Evolutionary conservation across 768 basidiomycete species (phyloP), one percentile per base, ranked within the genome.

Genomic region (Gymnopilus junonius): DNA sequence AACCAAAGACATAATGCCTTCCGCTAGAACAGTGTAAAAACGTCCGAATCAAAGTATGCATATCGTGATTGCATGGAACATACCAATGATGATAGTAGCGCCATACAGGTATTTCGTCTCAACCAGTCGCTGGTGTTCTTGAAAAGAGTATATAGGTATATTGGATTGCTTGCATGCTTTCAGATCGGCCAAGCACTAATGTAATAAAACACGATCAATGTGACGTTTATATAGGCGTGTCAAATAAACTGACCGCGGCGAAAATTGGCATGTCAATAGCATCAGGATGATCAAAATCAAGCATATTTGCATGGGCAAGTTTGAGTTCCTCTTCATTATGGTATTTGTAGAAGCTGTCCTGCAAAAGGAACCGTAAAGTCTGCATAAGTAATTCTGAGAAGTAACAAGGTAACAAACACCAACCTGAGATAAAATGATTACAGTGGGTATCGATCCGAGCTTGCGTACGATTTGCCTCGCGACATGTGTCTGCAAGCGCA

Each of bases 91-190:
- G 53, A 98, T 91, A 17, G 92, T 89, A 12, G 95, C 95, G 4
- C 95, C 95, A 73, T 98, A 98, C 2, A 97, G 79, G 76, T 97
- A 96, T 73, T 94, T 92, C 29, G 83, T 89, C 67, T 94, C 90
- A 14, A 84, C 77, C 27, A 90, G 72, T 61, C 94, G 82, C 73
- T 97, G 95, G 76, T 99, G 97, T 65, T 92, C 83, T 25, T 86
- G 82, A 76, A 99, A 99, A 0, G 95, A 97, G 75, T 99, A 99
- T 7, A 97, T 86, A 0, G 97, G 97, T 62, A 98, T 94, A 76
- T 97, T 92, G 0, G 89, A 86, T 71, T 87, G 95, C 73, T 79
- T 87, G 72, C 94, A 93, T 5, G 86, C 81, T 74, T 95, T 97
- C 64, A 99, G 78, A 68, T 97, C 94, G 27, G 84, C 76, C 51